A percentile compares a stretch with the other conserved stretches of the same genome.
Conservation (phyloP, 1,139 yeast genomes). For the Blastobotrys buckinghamii region DNA sequence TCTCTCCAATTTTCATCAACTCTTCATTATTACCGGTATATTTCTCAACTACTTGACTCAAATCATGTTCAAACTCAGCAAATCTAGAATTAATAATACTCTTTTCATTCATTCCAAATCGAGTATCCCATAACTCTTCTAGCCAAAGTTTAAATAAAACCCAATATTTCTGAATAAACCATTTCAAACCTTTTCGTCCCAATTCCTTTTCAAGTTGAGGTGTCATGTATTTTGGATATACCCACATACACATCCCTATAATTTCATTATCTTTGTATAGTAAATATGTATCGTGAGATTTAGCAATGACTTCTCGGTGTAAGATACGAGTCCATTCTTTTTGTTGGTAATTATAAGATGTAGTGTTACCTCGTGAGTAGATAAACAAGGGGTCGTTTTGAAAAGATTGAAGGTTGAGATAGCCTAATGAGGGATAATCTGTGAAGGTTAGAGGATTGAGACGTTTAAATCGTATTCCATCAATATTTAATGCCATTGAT, state of each 20-base stretch:
- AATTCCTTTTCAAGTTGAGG: constrained; percentile 8
- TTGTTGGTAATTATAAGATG: not conserved
- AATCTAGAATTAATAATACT: not conserved
- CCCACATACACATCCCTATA: constrained; percentile 11
- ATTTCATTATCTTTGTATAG: not conserved
- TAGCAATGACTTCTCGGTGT: not conserved
- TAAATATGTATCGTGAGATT: not conserved
- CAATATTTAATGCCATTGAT: not conserved
- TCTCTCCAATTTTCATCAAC: too few relatives aligned
- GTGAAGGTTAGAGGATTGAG: not conserved
- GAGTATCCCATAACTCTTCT: not conserved
- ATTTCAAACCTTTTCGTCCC: constrained; percentile 8
- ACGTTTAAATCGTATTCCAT: too few relatives aligned
- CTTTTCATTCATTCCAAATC: not conserved
- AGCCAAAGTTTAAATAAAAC: not conserved
- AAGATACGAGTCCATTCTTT: constrained; percentile 6
- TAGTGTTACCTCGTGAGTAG: not conserved
- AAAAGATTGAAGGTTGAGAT: not conserved
- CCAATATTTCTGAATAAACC: constrained; percentile 1
- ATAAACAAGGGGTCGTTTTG: not conserved
- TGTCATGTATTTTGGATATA: constrained; percentile 12
- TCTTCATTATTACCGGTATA: too few relatives aligned
- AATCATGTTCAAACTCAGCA: not conserved
- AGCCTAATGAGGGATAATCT: not conserved
- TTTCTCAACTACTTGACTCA: not conserved